Percentiles rank a stretch among this genome's conserved stretches.
Conservation (phyloP, 805 yeast genomes). For the Saccharomyces eubayanus region DNA sequence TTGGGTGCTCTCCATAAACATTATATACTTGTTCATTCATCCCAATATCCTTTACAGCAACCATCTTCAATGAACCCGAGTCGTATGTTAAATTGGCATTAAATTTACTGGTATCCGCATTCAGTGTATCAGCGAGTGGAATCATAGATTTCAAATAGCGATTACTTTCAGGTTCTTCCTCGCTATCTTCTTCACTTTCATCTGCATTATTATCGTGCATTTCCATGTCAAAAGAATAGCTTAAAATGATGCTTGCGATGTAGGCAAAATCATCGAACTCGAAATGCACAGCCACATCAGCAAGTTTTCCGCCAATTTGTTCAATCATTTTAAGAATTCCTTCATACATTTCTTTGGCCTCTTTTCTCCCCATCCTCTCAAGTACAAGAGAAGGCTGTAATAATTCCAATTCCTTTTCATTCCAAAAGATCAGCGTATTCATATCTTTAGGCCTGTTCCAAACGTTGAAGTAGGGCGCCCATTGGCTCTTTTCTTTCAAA, state of each 20-base stretch:
- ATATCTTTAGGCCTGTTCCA: slow-evolving; percentile 48
- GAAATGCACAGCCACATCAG: slow-evolving; percentile 26
- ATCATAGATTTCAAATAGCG: slow-evolving; percentile 71
- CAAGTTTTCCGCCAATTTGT: slow-evolving; percentile 24
- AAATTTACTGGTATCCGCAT: slow-evolving; percentile 69
- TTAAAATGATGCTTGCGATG: slow-evolving; percentile 74
- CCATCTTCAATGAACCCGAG: slow-evolving; percentile 53
- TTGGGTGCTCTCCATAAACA: slow-evolving; percentile 85
- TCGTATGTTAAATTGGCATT: slow-evolving; percentile 64
- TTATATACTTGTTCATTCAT: slow-evolving; percentile 74
- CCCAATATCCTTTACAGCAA: slow-evolving; percentile 50
- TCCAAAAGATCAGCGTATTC: slow-evolving; percentile 77
- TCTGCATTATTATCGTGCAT: slow-evolving; percentile 29
- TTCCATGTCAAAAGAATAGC: slow-evolving; percentile 85
- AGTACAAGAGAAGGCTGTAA: slow-evolving; percentile 66
- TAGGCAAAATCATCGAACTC: slow-evolving; percentile 54
- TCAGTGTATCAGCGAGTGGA: slow-evolving; percentile 84
- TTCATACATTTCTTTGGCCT: slow-evolving; percentile 54
- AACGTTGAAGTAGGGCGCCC: slow-evolving; percentile 65
- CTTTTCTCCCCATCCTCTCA: slow-evolving; percentile 59
- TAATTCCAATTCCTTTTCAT: slow-evolving; percentile 43
- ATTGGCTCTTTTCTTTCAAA: slow-evolving; percentile 41
- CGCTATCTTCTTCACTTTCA: slow-evolving; percentile 30
- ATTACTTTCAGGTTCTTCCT: slow-evolving; percentile 30
- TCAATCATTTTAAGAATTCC: slow-evolving; percentile 23